Conservation (phyloP, 306 rosid genomes). For the Glycine latifolia region DNA sequence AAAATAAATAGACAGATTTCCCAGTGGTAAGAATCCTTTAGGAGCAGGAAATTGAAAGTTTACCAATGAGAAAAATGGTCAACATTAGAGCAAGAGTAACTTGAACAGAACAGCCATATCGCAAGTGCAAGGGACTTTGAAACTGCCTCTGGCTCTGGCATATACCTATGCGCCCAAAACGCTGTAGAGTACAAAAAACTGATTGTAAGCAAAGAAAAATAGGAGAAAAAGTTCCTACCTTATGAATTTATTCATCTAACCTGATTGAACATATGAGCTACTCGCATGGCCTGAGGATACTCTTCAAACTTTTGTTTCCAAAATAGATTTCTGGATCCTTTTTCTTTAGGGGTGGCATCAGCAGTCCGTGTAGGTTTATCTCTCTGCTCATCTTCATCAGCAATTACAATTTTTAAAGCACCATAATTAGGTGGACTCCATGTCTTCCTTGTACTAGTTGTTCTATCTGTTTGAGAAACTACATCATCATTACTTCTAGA, state of each 20-base stretch:
- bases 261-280: slow-evolving; percentile 69
- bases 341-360: slow-evolving; percentile 84
- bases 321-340: slow-evolving; percentile 67
- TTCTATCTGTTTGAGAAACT: slow-evolving; percentile 72
- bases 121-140: slow-evolving; percentile 60
- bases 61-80: slow-evolving; percentile 82
- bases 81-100: slow-evolving; percentile 80
- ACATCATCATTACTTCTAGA: slow-evolving; percentile 63
- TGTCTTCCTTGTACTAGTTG: slow-evolving; percentile 70
- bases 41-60: slow-evolving; percentile 50
- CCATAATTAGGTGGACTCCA: slow-evolving; percentile 68
- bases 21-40: no score
- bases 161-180: slow-evolving; percentile 57
- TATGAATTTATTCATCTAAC: slow-evolving; percentile 53
- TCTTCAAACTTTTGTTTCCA: slow-evolving; percentile 76
- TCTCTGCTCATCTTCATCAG: slow-evolving; percentile 69
- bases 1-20: neutral
- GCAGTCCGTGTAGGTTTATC: slow-evolving; percentile 41
- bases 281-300: slow-evolving; percentile 63
- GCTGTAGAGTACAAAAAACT: slow-evolving; percentile 53
- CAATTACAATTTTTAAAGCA: slow-evolving; percentile 67
- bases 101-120: slow-evolving; percentile 70
- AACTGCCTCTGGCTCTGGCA: slow-evolving; percentile 66
- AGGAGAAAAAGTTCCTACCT: slow-evolving; percentile 3
- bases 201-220: slow-evolving; percentile 22